Base-by-base conservation (phyloP, 176 grass and related monocot genomes). In the Zoysia pacifica region DNA sequence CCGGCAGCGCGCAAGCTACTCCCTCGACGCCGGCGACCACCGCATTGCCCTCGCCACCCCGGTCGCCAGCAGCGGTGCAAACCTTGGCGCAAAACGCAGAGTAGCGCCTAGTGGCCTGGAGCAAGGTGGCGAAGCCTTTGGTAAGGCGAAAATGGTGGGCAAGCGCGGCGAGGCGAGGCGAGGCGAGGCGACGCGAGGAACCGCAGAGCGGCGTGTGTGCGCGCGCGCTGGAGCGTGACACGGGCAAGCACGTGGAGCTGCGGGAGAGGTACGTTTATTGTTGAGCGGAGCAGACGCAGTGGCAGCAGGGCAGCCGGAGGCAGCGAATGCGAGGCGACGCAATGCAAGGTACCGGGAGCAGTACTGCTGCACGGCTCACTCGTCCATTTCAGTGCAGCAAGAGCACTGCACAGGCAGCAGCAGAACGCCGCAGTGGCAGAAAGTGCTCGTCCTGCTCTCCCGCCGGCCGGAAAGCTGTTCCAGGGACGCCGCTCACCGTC, bases 191-290 rank as follows among this genome's bases (percentile, higher is more conserved):
- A 28, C 28, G 28, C 0, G 28, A 28, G 28, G 28, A 28, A 0
- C 28, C 28, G 28, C 28, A 0, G 28, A 54, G 52, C 16, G 18
- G 55, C 18, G 55, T 2, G 70, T 14, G n/a, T 39, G 85, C 56
- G 79, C 44, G 61, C 56, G 56, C 46, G 80, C 59, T 37, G n/a
- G 67, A 67, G 86, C 62, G 81, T 88, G 81, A 50, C 50, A 59
- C 50, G n/a, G 80, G 76, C 86, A 28, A 28, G 0, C 0, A 88
- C 81, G 86, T 84, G 86, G 81, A 88, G 19, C 74, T 46, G 75
- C 75, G 86, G 40, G 38, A 14, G 50, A 53, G 56, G 86, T 47
- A 68, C 76, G 86, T 84, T 49, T 79, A 84, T 63, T 80, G 67
- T 55, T 61, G 74, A 66, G 46, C 72, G 6, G 28, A 53, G 12